Percentiles rank a stretch among this genome's conserved stretches.
Evolutionary conservation across 768 basidiomycete species (phyloP).

Genomic region (Lyophyllum atratum): DNA sequence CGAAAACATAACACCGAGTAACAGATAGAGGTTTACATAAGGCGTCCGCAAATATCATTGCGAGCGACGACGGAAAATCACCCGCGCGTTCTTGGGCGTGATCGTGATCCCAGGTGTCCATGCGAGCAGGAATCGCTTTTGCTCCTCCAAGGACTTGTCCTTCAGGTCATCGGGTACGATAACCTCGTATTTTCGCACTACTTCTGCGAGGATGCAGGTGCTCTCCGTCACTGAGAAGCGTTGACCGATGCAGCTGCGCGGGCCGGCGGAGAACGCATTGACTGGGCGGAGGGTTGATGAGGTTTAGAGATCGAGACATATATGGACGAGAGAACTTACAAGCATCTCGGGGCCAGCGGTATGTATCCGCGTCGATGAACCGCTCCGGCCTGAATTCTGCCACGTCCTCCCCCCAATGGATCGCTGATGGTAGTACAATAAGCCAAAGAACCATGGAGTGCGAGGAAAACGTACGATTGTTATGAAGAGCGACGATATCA

Average conservation of each 20-base stretch:
- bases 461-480: constrained; percentile 39
- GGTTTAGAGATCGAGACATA: not conserved
- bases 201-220: constrained; percentile 41
- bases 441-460: not conserved
- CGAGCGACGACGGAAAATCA: constrained; percentile 17
- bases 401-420: constrained; percentile 50
- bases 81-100: constrained; percentile 32
- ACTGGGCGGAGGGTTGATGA: constrained; percentile 22
- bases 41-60: not conserved
- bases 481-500: constrained; percentile 44
- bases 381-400: constrained; percentile 48
- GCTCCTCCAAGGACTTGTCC: constrained; percentile 27
- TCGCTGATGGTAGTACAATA: constrained; percentile 28
- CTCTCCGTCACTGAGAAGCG: constrained; percentile 47
- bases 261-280: constrained; percentile 46
- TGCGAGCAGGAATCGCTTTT: constrained; percentile 31
- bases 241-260: constrained; percentile 50
- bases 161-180: constrained; percentile 37
- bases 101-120: constrained; percentile 40
- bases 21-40: too few species aligned
- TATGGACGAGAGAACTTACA: constrained; percentile 30
- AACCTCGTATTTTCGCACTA: constrained; percentile 44
- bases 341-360: constrained; percentile 54
- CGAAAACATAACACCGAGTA: too few species aligned
- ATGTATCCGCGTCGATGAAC: constrained; percentile 50